Percentiles rank a stretch among this genome's conserved stretches.
phyloP scores from a whole-genome alignment of 805 yeast species.

The Middelhovenomyces tepae region DNA sequence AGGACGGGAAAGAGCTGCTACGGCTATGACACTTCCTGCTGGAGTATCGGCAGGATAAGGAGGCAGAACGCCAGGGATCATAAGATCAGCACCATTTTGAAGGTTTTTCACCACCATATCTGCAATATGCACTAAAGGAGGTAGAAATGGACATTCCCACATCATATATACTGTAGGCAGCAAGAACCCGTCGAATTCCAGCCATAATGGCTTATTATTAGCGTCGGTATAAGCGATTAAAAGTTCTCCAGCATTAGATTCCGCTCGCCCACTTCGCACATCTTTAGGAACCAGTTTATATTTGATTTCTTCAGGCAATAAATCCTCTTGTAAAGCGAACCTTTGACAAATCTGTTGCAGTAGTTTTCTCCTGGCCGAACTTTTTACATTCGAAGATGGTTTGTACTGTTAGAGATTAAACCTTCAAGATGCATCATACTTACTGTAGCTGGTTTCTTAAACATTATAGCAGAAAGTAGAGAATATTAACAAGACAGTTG shows the following conservation, averaged over 20 bases:
- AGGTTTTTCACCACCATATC: slow-evolving; percentile 61
- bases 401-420: no score
- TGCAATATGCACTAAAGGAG: slow-evolving; percentile 67
- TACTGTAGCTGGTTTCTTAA: slow-evolving; percentile 42
- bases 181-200: slow-evolving; percentile 44
- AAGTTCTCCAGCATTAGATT: slow-evolving; percentile 37
- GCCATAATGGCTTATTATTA: slow-evolving; percentile 63
- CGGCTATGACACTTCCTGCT: slow-evolving; percentile 58
- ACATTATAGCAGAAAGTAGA: slow-evolving; percentile 31
- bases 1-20: slow-evolving; percentile 57
- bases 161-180: slow-evolving; percentile 63
- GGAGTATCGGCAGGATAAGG: slow-evolving; percentile 44
- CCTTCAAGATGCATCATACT: slow-evolving; percentile 15
- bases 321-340: not conserved
- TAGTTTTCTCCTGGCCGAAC: slow-evolving; percentile 1
- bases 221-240: slow-evolving; percentile 63
- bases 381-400: slow-evolving; percentile 2
- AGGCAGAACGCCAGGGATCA: slow-evolving; percentile 38
- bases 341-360: not conserved
- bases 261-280: slow-evolving; percentile 57
- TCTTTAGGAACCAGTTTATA: slow-evolving; percentile 40
- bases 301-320: slow-evolving; percentile 35
- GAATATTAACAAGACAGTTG: slow-evolving; percentile 1
- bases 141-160: slow-evolving; percentile 57
- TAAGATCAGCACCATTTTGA: slow-evolving; percentile 62